phyloP scores from a whole-genome alignment of 768 basidiomycete species.

The Kwoniella botswanensis region DNA sequence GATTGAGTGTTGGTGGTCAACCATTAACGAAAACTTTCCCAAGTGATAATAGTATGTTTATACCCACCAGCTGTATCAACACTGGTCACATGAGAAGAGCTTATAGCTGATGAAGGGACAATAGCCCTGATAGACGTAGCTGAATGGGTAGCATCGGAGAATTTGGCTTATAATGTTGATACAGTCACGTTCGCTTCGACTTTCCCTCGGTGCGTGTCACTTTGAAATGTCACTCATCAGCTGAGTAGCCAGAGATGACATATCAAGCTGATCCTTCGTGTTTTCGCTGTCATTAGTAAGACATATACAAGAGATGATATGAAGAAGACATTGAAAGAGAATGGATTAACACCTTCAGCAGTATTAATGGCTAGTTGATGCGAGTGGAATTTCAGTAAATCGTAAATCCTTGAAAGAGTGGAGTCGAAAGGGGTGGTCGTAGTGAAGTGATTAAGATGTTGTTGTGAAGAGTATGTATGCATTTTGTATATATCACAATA shows the following conservation, averaged over 20 bases:
- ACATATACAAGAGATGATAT: slow-evolving; percentile 74
- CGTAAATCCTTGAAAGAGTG: background rate
- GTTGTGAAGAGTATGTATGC: background rate
- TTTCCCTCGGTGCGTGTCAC: slow-evolving; percentile 74
- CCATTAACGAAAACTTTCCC: slow-evolving; percentile 67
- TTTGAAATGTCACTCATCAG: background rate
- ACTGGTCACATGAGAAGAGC: background rate
- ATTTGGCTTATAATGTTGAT: slow-evolving; percentile 71
- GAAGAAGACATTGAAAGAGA: slow-evolving; percentile 75
- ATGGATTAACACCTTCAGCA: slow-evolving; percentile 89
- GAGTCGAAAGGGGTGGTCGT: background rate
- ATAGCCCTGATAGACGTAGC: slow-evolving; percentile 82
- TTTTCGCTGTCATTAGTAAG: slow-evolving; percentile 65
- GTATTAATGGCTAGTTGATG: slow-evolving; percentile 61
- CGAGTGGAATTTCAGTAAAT: background rate
- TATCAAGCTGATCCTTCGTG: background rate
- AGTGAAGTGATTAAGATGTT: background rate
- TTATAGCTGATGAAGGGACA: background rate
- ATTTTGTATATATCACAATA: background rate
- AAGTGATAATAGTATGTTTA: slow-evolving; percentile 51
- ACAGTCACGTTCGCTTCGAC: slow-evolving; percentile 77
- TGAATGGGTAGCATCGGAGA: slow-evolving; percentile 81
- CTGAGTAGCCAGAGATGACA: background rate
- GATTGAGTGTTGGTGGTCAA: slow-evolving; percentile 77
- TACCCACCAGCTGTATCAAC: background rate